Evolutionary conservation across 306 rosid species (phyloP).

Genomic region (Lagenaria siceraria): DNA sequence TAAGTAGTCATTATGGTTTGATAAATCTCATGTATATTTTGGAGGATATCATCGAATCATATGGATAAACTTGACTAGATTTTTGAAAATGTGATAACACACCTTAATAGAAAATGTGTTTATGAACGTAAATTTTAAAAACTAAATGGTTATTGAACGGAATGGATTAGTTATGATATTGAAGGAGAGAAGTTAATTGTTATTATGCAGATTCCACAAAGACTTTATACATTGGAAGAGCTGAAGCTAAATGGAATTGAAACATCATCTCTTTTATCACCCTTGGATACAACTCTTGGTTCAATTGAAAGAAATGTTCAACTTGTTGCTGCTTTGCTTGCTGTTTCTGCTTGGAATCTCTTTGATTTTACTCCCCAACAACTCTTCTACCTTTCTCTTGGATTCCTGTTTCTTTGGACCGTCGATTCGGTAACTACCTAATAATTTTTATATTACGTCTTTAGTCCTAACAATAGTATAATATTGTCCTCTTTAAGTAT

Average conservation of each 20-base stretch:
- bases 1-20: too few relatives aligned
- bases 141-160: too few relatives aligned
- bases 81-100: too few relatives aligned
- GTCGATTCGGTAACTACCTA: slow-evolving; percentile 43
- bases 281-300: slow-evolving; percentile 76
- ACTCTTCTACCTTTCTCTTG: slow-evolving; percentile 47
- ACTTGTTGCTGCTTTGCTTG: slow-evolving; percentile 51
- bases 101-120: too few relatives aligned
- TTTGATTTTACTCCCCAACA: slow-evolving; percentile 42
- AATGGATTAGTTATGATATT: too few relatives aligned
- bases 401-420: slow-evolving; percentile 63
- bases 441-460: background rate
- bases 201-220: slow-evolving; percentile 67
- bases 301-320: slow-evolving; percentile 67
- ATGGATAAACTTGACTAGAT: too few relatives aligned
- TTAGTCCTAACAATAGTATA: too few relatives aligned
- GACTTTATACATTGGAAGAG: slow-evolving; percentile 90
- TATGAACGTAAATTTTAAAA: too few relatives aligned
- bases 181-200: background rate
- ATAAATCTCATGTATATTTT: too few relatives aligned
- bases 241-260: slow-evolving; percentile 83
- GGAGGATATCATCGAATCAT: too few relatives aligned
- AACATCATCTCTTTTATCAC: slow-evolving; percentile 62
- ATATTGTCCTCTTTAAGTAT: too few relatives aligned
- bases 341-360: slow-evolving; percentile 52